These are phyloP conservation scores for Aspergillus sp. DNA, from an alignment of 2,329 filamentous ascomycete genomes.

Conservation along the genomic window DNA sequence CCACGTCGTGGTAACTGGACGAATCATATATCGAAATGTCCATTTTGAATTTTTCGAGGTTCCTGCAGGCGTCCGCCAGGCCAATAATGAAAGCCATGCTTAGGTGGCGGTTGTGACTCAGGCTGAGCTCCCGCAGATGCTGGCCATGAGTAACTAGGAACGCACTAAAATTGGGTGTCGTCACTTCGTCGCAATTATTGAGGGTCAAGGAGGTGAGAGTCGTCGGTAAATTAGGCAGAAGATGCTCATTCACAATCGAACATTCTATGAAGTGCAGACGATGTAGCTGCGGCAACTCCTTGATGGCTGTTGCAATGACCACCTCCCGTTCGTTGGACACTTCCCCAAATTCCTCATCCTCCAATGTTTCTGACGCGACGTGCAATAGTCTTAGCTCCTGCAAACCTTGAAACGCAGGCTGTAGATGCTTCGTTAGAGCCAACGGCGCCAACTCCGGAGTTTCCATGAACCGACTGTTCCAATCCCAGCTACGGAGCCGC, in stretches of 20 bases:
- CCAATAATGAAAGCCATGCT: slow-evolving; percentile 64
- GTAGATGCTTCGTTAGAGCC: slow-evolving; percentile 47
- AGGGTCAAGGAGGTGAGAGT: slow-evolving; percentile 61
- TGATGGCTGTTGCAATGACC: slow-evolving; percentile 41
- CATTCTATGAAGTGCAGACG: slow-evolving; percentile 68
- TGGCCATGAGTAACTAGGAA: slow-evolving; percentile 63
- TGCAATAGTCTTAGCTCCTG: slow-evolving; percentile 31
- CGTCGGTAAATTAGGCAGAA: slow-evolving; percentile 62
- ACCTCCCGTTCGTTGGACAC: slow-evolving; percentile 24
- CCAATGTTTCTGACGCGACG: slow-evolving; percentile 16
- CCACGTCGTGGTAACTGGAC: slow-evolving; percentile 58
- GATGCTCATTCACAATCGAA: slow-evolving; percentile 57
- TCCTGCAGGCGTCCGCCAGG: slow-evolving; percentile 60
- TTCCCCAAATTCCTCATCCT: slow-evolving; percentile 33
- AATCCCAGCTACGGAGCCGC: slow-evolving; percentile 46
- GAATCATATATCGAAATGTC: slow-evolving; percentile 71
- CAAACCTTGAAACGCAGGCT: slow-evolving; percentile 45
- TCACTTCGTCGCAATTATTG: slow-evolving; percentile 69
- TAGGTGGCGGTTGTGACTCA: slow-evolving; percentile 73
- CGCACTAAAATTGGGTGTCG: slow-evolving; percentile 53
- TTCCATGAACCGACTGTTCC: slow-evolving; percentile 45
- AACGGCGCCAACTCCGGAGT: slow-evolving; percentile 34
- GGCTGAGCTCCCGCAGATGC: slow-evolving; percentile 56
- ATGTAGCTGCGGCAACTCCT: slow-evolving; percentile 55
- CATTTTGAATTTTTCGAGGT: slow-evolving; percentile 62